Evolutionary conservation across 2,329 filamentous ascomycete species (phyloP), one percentile per base, ranked within the genome.

Genomic region (Elsinoe fawcettii): DNA sequence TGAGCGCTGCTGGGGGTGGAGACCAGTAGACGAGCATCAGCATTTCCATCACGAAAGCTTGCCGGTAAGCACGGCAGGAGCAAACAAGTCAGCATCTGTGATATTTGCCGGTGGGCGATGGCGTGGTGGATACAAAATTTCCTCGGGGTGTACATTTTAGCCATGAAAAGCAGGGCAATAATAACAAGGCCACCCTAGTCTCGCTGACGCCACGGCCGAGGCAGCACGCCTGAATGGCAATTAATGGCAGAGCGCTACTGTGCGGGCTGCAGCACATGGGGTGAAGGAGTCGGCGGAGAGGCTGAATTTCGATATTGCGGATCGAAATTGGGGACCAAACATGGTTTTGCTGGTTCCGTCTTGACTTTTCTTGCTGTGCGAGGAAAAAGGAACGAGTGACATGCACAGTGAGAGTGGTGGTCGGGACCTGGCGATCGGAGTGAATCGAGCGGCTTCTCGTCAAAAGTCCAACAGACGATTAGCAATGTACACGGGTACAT

Each of bases 51-150:
- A 16, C n/a, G 22, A 23, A 44, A 22, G 18, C 41, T 23, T 23
- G n/a, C 25, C 44, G 44, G 44, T 49, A 49, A 49, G 44, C 44
- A 49, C 44, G 44, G 44, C 44, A 49, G 44, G n/a, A 49, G 44
- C 44, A 49, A 49, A 11, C 14, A n/a, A 49, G 39, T 20, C 16
- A 44, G 6, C n/a, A 16, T 22, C 20, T 6, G 20, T 16, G 18
- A 44, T 16, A 44, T 44, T 20, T 49, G 44, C 44, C 44, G 44
- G 44, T 30, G 44, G 22, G 25, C 12, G 23, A 49, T n/a, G 14
- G 41, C 7, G 18, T 23, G 7, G 41, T 23, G 34, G 34, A 37
- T 37, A n/a, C 34, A 37, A 44, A 44, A 44, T 43, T 43, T 43
- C 37, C 37, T 39, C 20, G n/a, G 30, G 34, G 14, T 37, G 34